phyloP scores from a whole-genome alignment of 148 eudicot genomes.

The Vaccinium corymbosum region DNA sequence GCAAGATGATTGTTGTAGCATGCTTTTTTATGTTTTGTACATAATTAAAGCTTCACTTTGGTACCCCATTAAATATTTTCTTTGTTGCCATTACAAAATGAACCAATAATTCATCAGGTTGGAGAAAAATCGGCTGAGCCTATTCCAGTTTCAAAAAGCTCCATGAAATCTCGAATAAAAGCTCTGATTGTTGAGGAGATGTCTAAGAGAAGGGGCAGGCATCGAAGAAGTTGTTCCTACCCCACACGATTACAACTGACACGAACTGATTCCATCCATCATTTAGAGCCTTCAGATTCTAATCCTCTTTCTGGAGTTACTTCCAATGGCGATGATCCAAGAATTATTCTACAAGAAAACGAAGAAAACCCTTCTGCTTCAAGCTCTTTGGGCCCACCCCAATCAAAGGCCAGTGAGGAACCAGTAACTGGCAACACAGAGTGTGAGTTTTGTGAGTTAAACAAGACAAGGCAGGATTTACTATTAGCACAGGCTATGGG shows the following conservation, averaged over 20 bases:
- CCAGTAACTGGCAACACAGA: neutral
- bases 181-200: slow-evolving; percentile 53
- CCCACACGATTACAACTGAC: slow-evolving; percentile 33
- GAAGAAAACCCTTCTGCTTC: slow-evolving; percentile 14
- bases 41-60: neutral
- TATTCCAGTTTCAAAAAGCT: slow-evolving; percentile 38
- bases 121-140: slow-evolving; percentile 24
- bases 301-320: neutral
- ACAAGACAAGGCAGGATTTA: slow-evolving; percentile 8
- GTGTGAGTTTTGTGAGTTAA: slow-evolving; percentile 32
- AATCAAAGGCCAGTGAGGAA: slow-evolving; percentile 3
- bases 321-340: neutral
- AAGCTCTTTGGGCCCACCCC: slow-evolving; percentile 9
- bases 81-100: neutral
- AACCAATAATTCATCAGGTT: slow-evolving; percentile 24
- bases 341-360: neutral
- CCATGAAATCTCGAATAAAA: slow-evolving; percentile 53
- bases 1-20: neutral
- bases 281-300: slow-evolving; percentile 8
- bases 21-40: neutral
- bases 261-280: slow-evolving; percentile 18
- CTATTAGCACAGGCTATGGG: slow-evolving; percentile 3
- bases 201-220: slow-evolving; percentile 46
- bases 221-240: slow-evolving; percentile 54
- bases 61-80: neutral